phyloP scores from a whole-genome alignment of 2,329 filamentous ascomycete species.

The Exophiala spinifera region DNA sequence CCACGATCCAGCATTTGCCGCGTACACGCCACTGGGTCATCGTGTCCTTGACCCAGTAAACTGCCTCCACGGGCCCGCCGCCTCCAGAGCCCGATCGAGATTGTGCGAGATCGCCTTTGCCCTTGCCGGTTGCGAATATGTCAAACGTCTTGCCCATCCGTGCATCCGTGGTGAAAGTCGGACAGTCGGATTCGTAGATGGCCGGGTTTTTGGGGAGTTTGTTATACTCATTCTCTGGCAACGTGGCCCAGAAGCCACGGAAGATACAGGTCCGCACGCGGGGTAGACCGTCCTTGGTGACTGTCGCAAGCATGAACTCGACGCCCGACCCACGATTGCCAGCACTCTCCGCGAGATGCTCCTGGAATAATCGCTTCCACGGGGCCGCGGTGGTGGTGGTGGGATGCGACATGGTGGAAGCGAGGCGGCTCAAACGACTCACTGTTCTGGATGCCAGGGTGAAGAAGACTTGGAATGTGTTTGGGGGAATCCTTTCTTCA shows the following conservation, averaged over 20 bases:
- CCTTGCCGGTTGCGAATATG: constrained; percentile 55
- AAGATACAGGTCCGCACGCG: constrained; percentile 76
- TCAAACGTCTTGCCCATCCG: constrained; percentile 81
- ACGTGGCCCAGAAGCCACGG: constrained; percentile 73
- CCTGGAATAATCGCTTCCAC: constrained; percentile 51
- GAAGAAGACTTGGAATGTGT: not conserved
- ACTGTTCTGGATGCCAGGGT: constrained; percentile 9
- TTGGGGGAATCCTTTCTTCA: too few relatives aligned
- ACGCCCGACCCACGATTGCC: constrained; percentile 30
- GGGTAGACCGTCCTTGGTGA: constrained; percentile 36
- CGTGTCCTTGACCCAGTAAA: constrained; percentile 72
- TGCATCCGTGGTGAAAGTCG: constrained; percentile 81
- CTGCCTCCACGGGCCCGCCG: constrained; percentile 72
- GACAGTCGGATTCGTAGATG: constrained; percentile 71
- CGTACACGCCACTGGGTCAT: constrained; percentile 81
- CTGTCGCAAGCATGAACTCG: constrained; percentile 45
- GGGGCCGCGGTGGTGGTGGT: constrained; percentile 43
- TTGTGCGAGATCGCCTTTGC: constrained; percentile 43
- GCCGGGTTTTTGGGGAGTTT: constrained; percentile 67
- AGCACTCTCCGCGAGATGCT: constrained; percentile 44
- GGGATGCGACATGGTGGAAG: constrained; percentile 40
- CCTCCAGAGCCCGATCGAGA: constrained; percentile 54
- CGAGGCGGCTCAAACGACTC: constrained; percentile 10
- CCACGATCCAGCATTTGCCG: constrained; percentile 73
- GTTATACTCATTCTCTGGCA: constrained; percentile 71